Base-by-base conservation (phyloP, 2,329 filamentous ascomycete genomes). In the Zalaria sp. region DNA sequence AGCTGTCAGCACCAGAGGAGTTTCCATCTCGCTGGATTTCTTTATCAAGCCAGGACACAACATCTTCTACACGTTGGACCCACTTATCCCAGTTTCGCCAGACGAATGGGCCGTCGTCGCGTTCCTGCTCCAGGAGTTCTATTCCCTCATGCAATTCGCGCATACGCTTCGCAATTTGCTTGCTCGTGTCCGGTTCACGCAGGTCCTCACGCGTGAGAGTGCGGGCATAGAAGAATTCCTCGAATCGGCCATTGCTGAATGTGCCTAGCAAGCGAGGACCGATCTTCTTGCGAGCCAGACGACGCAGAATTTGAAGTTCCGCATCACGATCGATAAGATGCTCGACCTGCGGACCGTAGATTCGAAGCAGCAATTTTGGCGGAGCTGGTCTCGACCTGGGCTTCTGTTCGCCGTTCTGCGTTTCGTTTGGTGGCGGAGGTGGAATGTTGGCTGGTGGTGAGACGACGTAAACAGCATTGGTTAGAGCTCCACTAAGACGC, bases 91-190 rank as follows among this genome's bases (percentile, higher is more conserved):
- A 98, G 56, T 94, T 96, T 51, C 75, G 79, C 75, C 86, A 93
- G 7, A 94, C 81, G 42, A 79, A 81, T 0, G 91, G 83, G 0
- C 91, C 91, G 18, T 72, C 78, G 31, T 83, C 74, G 39, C 79
- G 73, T 61, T 98, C 91, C 31, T 79, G 70, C 1, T 81, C 74
- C 0, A 94, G 71, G 18, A 98, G 68, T 27, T 95, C 87, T 47
- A 98, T 81, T 0, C 91, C 91, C 40, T 94, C 84, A 54, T 98
- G 91, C 31, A 98, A 71, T 61, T 98, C 91, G 47, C 88, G 75
- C 86, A 98, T 94, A 39, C 91, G 83, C 68, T 96, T 96, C 8
- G 91, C 89, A 55, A 98, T 98, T 57, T 94, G 84, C 54, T 76
- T 83, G 29, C 83, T 93, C 0, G 85, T 95, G 39, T 86, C 83